Conservation (phyloP, 306 rosid genomes). For the Hippophae rhamnoides region DNA sequence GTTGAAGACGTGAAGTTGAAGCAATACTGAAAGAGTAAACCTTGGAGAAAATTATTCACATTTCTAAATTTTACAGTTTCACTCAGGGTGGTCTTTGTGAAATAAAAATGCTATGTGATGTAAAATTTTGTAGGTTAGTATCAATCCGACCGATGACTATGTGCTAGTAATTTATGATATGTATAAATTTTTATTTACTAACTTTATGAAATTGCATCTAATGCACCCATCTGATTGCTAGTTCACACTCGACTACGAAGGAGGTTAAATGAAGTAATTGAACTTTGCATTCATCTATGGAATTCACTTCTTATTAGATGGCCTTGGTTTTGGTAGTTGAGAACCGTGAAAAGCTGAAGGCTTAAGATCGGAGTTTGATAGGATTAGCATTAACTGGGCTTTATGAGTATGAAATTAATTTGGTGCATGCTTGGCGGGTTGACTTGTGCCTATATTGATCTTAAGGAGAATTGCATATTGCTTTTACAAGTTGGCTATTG, state of each 20-base stretch:
- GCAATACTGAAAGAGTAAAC: neutral
- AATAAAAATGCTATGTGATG: neutral
- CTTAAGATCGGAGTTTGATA: too few species aligned
- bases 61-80: neutral
- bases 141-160: too few species aligned
- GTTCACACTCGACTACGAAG: too few species aligned
- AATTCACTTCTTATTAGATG: too few species aligned
- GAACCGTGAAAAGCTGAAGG: too few species aligned
- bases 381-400: neutral
- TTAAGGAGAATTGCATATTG: neutral
- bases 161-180: too few species aligned
- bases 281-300: too few species aligned
- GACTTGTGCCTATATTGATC: neutral
- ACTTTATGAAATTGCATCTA: too few species aligned
- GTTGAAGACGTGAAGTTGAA: neutral
- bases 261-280: too few species aligned
- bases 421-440: slow-evolving; percentile 3
- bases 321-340: too few species aligned
- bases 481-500: neutral
- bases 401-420: neutral
- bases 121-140: neutral
- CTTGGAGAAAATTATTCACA: neutral
- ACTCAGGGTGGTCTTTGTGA: neutral
- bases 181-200: too few species aligned
- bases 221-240: too few species aligned